Percentiles rank a stretch among this genome's conserved stretches.
These are phyloP conservation scores for Fusarium robinianum DNA, from an alignment of 2,329 filamentous ascomycete species.

Conservation along the genomic window DNA sequence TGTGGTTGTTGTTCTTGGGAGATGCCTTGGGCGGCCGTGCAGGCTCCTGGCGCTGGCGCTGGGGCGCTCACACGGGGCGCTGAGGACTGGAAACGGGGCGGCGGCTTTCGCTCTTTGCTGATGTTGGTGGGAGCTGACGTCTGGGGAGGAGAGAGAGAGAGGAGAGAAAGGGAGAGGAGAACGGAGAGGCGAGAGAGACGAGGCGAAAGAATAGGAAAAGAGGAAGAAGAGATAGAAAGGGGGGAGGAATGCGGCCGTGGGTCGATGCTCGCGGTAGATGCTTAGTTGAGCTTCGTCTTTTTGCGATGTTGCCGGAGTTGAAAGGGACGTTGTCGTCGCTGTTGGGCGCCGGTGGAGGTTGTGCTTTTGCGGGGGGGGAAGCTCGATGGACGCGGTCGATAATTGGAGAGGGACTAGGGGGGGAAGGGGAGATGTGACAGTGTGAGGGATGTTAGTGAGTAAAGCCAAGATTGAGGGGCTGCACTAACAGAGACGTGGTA, in stretches of 20 bases:
- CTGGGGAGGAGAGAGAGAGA: constrained; percentile 6
- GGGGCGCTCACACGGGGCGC: constrained; percentile 32
- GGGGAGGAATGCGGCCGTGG: constrained; percentile 27
- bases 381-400: constrained; percentile 30
- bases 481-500: constrained; percentile 14
- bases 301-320: constrained; percentile 26
- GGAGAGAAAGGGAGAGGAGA: constrained; percentile 4
- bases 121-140: constrained; percentile 15
- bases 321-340: constrained; percentile 27
- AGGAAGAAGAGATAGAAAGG: constrained; percentile 12
- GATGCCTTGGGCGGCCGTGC: constrained; percentile 24
- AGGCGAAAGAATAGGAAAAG: constrained; percentile 13
- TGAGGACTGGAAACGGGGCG: constrained; percentile 20
- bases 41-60: constrained; percentile 29
- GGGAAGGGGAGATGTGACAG: constrained; percentile 15
- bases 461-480: neutral
- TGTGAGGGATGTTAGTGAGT: constrained; percentile 19
- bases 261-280: constrained; percentile 30
- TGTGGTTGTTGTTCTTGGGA: constrained; percentile 28
- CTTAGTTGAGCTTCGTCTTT: constrained; percentile 33
- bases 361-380: constrained; percentile 38
- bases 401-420: constrained; percentile 33
- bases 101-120: constrained; percentile 26
- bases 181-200: neutral
- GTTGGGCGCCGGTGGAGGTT: constrained; percentile 37